Percentiles rank a stretch among this genome's conserved stretches.
phyloP scores from a whole-genome alignment of 2,329 filamentous ascomycete species.

The Graphium sp. region DNA sequence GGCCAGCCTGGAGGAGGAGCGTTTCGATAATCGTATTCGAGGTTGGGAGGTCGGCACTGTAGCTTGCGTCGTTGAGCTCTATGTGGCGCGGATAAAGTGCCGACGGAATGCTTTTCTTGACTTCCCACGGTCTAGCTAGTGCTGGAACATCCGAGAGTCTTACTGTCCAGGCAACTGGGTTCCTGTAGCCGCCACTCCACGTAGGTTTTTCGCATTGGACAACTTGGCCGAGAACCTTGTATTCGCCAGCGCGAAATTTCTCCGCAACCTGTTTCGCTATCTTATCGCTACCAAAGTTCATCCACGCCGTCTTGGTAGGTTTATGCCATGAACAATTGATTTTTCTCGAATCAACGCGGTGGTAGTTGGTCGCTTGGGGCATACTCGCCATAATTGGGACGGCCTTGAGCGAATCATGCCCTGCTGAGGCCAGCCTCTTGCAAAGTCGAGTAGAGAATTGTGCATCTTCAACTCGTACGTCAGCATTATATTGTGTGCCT shows the following conservation, averaged over 20 bases:
- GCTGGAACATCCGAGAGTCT: slow-evolving; percentile 11
- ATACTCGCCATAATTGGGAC: slow-evolving; percentile 7
- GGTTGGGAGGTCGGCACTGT: slow-evolving; percentile 8
- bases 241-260: slow-evolving; percentile 9
- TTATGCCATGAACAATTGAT: slow-evolving; percentile 19
- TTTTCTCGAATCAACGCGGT: slow-evolving; percentile 15
- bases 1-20: slow-evolving; percentile 13
- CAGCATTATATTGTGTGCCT: too few relatives aligned
- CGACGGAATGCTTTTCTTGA: slow-evolving; percentile 8
- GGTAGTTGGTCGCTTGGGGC: slow-evolving; percentile 10
- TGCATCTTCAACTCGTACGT: slow-evolving; percentile 11
- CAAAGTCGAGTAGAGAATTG: slow-evolving; percentile 7
- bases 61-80: slow-evolving; percentile 9
- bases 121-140: slow-evolving; percentile 6
- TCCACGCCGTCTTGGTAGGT: slow-evolving; percentile 10
- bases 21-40: slow-evolving; percentile 11
- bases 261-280: slow-evolving; percentile 8
- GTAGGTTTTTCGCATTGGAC: slow-evolving; percentile 6
- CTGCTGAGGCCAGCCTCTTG: slow-evolving; percentile 4
- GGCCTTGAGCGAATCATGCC: slow-evolving; percentile 1
- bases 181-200: not conserved
- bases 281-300: slow-evolving; percentile 11
- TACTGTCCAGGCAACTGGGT: slow-evolving; percentile 9
- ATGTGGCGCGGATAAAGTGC: slow-evolving; percentile 8
- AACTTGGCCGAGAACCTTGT: slow-evolving; percentile 8